These are phyloP conservation scores for Olyra latifolia DNA, from an alignment of 176 grass and related monocot species.

Conservation along the genomic window DNA sequence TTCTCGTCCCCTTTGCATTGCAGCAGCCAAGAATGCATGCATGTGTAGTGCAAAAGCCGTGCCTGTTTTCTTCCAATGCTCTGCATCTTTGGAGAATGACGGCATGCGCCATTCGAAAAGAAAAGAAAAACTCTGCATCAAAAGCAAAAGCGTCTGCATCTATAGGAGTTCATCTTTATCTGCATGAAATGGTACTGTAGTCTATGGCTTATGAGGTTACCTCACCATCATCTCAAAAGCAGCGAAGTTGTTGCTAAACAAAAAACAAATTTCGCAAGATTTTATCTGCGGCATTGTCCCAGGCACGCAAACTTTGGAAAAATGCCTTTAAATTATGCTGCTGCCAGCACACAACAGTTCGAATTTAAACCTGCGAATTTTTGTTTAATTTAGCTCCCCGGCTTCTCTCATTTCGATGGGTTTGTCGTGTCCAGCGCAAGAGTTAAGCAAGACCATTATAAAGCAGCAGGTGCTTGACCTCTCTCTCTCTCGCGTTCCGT, in stretches of 20 bases:
- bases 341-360: constrained; percentile 6
- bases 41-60: constrained; percentile 3
- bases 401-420: constrained; percentile 43
- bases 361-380: constrained; percentile 40
- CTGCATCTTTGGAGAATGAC: constrained; percentile 7
- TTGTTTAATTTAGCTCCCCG: not conserved
- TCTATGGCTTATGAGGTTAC: constrained; percentile 23
- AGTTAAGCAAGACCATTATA: constrained; percentile 28
- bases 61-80: constrained; percentile 40
- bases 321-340: not conserved
- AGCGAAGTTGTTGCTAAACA: not conserved
- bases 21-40: constrained; percentile 7
- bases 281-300: not conserved
- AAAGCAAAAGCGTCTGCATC: constrained; percentile 41
- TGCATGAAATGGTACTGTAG: constrained; percentile 32
- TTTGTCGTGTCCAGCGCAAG: constrained; percentile 33
- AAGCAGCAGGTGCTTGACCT: not conserved
- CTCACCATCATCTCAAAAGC: constrained; percentile 40
- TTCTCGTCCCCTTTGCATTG: constrained; percentile 13
- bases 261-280: constrained; percentile 4
- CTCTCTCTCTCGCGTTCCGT: not conserved
- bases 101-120: not conserved
- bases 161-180: not conserved
- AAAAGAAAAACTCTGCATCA: constrained; percentile 26
- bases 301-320: constrained; percentile 14